These are phyloP conservation scores for Heliocybe sulcata DNA, from an alignment of 1,284 basidiomycete species.

Conservation along the genomic window DNA sequence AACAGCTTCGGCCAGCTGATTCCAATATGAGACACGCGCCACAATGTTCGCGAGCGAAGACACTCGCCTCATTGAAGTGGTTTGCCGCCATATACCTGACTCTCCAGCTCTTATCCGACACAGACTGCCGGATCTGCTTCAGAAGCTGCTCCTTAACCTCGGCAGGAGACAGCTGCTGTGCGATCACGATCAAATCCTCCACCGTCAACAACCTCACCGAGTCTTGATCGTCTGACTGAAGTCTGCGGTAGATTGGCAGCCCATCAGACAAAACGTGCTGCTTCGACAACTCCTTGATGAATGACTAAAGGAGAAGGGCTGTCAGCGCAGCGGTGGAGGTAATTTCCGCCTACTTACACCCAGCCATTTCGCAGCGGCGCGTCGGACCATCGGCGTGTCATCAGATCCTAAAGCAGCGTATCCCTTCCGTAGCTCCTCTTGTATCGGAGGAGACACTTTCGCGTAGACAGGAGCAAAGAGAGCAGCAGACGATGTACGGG, in stretches of 20 bases:
- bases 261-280: conserved; percentile 84
- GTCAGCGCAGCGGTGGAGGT: not conserved
- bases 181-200: conserved; percentile 92
- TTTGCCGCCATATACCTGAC: conserved; percentile 99
- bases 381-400: conserved; percentile 98
- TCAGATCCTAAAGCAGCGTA: conserved; percentile 84
- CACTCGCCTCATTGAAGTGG: conserved; percentile 87
- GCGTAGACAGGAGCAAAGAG: conserved; percentile 93
- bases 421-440: conserved; percentile 87
- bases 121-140: conserved; percentile 81
- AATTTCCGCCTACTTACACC: conserved; percentile 56
- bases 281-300: conserved; percentile 72
- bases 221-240: conserved; percentile 97
- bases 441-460: conserved; percentile 64
- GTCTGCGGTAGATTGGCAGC: conserved; percentile 89
- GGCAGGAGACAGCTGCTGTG: conserved; percentile 73
- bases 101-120: conserved; percentile 97
- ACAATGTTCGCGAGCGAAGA: not conserved
- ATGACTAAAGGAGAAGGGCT: conserved; percentile 42
- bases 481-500: conserved; percentile 91
- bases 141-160: conserved; percentile 92
- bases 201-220: conserved; percentile 95
- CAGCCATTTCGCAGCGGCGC: conserved; percentile 95
- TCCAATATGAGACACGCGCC: conserved; percentile 4
- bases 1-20: conserved; percentile 84